These are phyloP conservation scores for Geotrichum aggregatum DNA, from an alignment of 1,139 yeast species.

Conservation along the genomic window DNA sequence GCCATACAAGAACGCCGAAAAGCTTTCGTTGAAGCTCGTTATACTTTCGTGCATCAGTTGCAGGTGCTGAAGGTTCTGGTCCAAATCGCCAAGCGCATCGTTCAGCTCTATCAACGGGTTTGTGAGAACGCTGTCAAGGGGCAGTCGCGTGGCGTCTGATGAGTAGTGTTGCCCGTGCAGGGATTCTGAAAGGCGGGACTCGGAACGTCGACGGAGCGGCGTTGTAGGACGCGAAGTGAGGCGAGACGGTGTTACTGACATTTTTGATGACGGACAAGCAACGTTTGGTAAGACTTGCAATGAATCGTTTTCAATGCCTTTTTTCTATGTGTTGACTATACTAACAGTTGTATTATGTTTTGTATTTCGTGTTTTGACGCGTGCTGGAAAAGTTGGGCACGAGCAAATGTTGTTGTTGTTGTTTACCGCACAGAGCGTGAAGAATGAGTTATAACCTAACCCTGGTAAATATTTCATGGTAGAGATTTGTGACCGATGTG, in stretches of 20 bases:
- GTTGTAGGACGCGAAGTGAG: slow-evolving; percentile 20
- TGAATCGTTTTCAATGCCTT: too few relatives aligned
- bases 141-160: slow-evolving; percentile 2
- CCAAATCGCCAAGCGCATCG: slow-evolving; percentile 54
- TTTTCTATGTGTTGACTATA: too few relatives aligned
- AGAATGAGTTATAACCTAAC: not conserved
- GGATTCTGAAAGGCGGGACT: slow-evolving; percentile 7
- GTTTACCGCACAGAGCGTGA: not conserved
- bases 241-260: slow-evolving; percentile 11
- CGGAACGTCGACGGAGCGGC: slow-evolving; percentile 19
- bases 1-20: slow-evolving; percentile 60
- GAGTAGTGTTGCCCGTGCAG: slow-evolving; percentile 5
- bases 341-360: too few relatives aligned
- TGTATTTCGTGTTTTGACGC: too few relatives aligned
- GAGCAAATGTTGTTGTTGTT: too few relatives aligned
- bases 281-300: not conserved
- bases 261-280: not conserved
- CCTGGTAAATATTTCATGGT: too few relatives aligned
- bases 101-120: slow-evolving; percentile 39
- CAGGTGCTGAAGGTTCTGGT: slow-evolving; percentile 49
- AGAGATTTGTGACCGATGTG: too few relatives aligned
- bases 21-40: slow-evolving; percentile 56
- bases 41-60: slow-evolving; percentile 50
- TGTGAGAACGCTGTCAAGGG: slow-evolving; percentile 9
- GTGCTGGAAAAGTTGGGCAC: too few relatives aligned